Percentiles rank a stretch among this genome's conserved stretches.
phyloP scores from a whole-genome alignment of 768 basidiomycete genomes.

The Hydnum rufescens region DNA sequence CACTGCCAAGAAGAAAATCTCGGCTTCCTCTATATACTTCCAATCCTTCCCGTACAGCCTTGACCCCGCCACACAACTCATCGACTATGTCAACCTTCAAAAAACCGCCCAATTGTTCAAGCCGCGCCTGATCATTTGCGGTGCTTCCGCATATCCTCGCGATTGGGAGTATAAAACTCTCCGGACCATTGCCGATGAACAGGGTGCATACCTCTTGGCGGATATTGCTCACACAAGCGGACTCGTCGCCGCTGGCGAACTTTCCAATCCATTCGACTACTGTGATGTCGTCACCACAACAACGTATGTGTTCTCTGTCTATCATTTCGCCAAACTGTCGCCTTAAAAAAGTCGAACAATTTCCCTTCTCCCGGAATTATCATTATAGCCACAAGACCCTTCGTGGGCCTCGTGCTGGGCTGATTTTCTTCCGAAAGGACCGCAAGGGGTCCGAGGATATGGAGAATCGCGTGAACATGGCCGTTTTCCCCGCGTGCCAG shows the following conservation, averaged over 20 bases:
- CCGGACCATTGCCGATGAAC: slow-evolving; percentile 60
- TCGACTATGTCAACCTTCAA: slow-evolving; percentile 70
- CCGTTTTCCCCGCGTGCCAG: slow-evolving; percentile 99
- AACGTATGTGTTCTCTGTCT: slow-evolving; percentile 33
- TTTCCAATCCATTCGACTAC: slow-evolving; percentile 81
- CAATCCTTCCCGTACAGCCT: slow-evolving; percentile 90
- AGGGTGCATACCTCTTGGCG: slow-evolving; percentile 84
- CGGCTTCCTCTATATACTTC: slow-evolving; percentile 99
- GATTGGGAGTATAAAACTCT: slow-evolving; percentile 91
- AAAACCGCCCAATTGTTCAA: slow-evolving; percentile 89
- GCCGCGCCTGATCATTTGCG: slow-evolving; percentile 86
- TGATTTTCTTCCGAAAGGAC: slow-evolving; percentile 97
- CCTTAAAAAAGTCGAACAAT: not conserved
- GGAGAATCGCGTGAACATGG: slow-evolving; percentile 93
- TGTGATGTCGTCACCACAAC: slow-evolving; percentile 98
- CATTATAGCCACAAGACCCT: slow-evolving; percentile 79
- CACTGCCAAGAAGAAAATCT: slow-evolving; percentile 99
- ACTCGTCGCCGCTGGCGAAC: slow-evolving; percentile 77
- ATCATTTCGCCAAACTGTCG: no score
- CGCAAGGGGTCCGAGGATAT: slow-evolving; percentile 62
- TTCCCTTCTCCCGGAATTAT: not conserved
- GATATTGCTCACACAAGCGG: slow-evolving; percentile 98
- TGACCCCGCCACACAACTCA: slow-evolving; percentile 60
- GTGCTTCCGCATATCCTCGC: slow-evolving; percentile 94
- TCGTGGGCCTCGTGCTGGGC: slow-evolving; percentile 89